Percentiles rank a stretch among this genome's conserved stretches.
These are phyloP conservation scores for Alternaria gaisen DNA, from an alignment of 2,329 filamentous ascomycete genomes.

Conservation along the genomic window DNA sequence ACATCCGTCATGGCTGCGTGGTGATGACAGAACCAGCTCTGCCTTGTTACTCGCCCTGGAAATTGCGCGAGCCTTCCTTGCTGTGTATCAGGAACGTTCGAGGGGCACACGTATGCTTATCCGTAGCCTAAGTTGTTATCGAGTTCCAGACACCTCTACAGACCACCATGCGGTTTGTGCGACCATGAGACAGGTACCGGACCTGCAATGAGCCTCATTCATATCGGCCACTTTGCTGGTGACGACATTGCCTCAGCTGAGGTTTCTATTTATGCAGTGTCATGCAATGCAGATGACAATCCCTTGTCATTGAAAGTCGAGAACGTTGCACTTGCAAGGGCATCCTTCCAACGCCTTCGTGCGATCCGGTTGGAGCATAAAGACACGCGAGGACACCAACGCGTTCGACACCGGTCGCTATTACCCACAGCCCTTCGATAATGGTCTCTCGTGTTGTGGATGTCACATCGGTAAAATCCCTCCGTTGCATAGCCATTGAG, in stretches of 20 bases:
- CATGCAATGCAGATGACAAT: slow-evolving; percentile 25
- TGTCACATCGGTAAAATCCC: slow-evolving; percentile 21
- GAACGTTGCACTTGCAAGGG: slow-evolving; percentile 24
- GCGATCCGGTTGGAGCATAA: slow-evolving; percentile 28
- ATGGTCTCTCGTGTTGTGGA: slow-evolving; percentile 6
- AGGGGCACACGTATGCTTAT: slow-evolving; percentile 8
- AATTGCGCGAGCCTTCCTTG: slow-evolving; percentile 25
- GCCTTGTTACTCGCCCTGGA: slow-evolving; percentile 26
- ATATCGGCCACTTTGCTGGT: slow-evolving; percentile 11
- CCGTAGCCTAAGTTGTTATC: slow-evolving; percentile 8
- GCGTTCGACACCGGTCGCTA: slow-evolving; percentile 15
- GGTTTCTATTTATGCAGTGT: slow-evolving; percentile 22
- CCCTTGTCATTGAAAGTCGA: slow-evolving; percentile 24
- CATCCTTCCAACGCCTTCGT: slow-evolving; percentile 18
- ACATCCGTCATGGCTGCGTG: slow-evolving; percentile 43
- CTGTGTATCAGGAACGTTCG: slow-evolving; percentile 21
- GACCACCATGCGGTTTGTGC: slow-evolving; percentile 23
- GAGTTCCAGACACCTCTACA: slow-evolving; percentile 2
- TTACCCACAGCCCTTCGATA: slow-evolving; percentile 1
- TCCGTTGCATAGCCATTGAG: slow-evolving; percentile 32
- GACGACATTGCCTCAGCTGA: slow-evolving; percentile 29
- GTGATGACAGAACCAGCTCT: slow-evolving; percentile 31
- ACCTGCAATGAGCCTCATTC: slow-evolving; percentile 22
- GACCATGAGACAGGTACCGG: slow-evolving; percentile 18
- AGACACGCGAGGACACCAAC: slow-evolving; percentile 20